Conservation (phyloP, 805 yeast species). For the Grigorovia jiainica region DNA sequence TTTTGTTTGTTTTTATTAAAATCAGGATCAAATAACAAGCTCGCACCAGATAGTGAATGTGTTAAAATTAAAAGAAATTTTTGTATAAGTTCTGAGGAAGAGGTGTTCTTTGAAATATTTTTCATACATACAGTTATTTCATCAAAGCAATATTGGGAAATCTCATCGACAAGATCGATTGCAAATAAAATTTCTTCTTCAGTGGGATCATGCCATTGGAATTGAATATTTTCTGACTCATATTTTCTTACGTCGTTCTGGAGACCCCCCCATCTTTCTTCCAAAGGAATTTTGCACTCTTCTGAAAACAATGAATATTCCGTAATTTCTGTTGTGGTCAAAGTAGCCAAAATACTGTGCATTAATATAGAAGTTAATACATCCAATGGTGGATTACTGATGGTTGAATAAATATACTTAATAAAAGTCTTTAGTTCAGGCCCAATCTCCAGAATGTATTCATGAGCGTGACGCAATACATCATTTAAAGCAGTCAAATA, state of each 20-base stretch:
- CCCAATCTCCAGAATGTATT: conserved; percentile 34
- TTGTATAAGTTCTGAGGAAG: conserved; percentile 42
- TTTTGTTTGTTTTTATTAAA: conserved; percentile 31
- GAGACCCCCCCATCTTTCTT: conserved; percentile 66
- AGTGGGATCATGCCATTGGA: conserved; percentile 71
- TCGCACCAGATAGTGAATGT: conserved; percentile 56
- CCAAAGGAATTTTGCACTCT: conserved; percentile 29
- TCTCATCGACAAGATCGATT: conserved; percentile 42
- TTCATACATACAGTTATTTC: conserved; percentile 32
- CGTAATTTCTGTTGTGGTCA: conserved; percentile 49
- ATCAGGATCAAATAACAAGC: conserved; percentile 66
- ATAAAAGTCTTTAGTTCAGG: conserved; percentile 36
- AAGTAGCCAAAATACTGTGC: conserved; percentile 55
- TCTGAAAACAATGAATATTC: conserved; percentile 49
- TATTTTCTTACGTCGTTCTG: conserved; percentile 50
- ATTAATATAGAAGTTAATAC: conserved; percentile 52
- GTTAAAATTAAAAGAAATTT: conserved; percentile 49
- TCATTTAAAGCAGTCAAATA: conserved; percentile 62
- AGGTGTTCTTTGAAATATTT: conserved; percentile 12
- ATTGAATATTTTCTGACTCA: conserved; percentile 37
- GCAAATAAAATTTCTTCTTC: conserved; percentile 50
- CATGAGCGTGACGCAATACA: conserved; percentile 59
- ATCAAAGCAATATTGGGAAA: conserved; percentile 36
- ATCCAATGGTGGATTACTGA: conserved; percentile 45
- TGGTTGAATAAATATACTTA: conserved; percentile 19